These are phyloP conservation scores for Cordyceps farinosa DNA, from an alignment of 2,329 filamentous ascomycete species.

Conservation along the genomic window DNA sequence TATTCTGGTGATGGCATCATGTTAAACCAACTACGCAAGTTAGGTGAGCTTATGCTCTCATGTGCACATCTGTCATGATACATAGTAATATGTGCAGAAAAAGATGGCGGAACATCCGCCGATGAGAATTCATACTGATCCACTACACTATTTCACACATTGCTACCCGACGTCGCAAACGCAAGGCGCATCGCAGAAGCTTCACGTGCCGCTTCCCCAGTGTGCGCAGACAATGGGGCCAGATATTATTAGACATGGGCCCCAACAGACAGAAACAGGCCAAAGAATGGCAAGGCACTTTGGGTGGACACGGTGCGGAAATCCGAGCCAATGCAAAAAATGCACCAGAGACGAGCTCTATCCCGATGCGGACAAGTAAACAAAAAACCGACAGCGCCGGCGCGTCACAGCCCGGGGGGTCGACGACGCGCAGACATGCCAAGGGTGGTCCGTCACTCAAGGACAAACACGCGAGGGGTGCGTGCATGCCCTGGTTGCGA, in stretches of 20 bases:
- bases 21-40: too few species aligned
- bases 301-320: neutral
- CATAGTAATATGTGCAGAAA: neutral
- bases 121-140: neutral
- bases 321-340: neutral
- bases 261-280: neutral
- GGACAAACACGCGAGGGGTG: neutral
- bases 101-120: too few species aligned
- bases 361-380: conserved; percentile 15
- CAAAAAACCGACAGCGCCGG: neutral
- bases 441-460: neutral
- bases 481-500: neutral
- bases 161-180: neutral
- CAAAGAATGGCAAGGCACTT: neutral
- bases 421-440: conserved; percentile 5
- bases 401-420: neutral
- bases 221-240: neutral
- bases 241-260: neutral
- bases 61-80: too few species aligned
- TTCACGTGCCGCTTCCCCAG: neutral
- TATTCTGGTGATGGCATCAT: neutral
- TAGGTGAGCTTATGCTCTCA: too few species aligned
- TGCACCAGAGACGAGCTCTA: neutral
- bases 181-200: neutral
- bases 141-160: neutral